A percentile compares a stretch with the other conserved stretches of the same genome.
phyloP scores from a whole-genome alignment of 2,329 filamentous ascomycete species.

The Aspergillus pseudonomiae region DNA sequence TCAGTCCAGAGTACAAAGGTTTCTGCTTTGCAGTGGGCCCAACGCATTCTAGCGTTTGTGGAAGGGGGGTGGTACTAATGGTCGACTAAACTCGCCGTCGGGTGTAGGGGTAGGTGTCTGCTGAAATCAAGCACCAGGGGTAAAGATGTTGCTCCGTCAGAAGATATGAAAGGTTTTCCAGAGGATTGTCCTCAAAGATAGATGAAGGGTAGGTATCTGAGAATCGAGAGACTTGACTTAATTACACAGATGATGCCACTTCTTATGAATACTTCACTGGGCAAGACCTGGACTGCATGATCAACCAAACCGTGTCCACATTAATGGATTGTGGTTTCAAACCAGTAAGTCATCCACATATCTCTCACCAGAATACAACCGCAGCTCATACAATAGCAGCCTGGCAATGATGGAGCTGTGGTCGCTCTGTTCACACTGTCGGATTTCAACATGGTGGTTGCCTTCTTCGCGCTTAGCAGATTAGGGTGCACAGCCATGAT shows the following conservation, averaged over 20 bases:
- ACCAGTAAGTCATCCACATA: slow-evolving; percentile 11
- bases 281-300: slow-evolving; percentile 44
- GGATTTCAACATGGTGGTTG: slow-evolving; percentile 46
- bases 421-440: slow-evolving; percentile 47
- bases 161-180: no score
- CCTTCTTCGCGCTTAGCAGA: slow-evolving; percentile 50
- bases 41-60: no score
- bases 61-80: no score
- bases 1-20: no score
- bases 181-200: no score
- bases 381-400: slow-evolving; percentile 16
- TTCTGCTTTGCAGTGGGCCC: no score
- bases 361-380: neutral
- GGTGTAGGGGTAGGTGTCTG: no score
- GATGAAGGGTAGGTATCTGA: no score
- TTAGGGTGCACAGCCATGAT: slow-evolving; percentile 49
- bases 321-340: slow-evolving; percentile 31
- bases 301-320: slow-evolving; percentile 38
- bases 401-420: slow-evolving; percentile 22
- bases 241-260: slow-evolving; percentile 34
- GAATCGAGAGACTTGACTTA: no score
- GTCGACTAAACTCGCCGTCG: no score
- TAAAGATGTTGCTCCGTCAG: no score
- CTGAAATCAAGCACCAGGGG: no score
- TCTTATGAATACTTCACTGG: slow-evolving; percentile 48